Evolutionary conservation across 1,139 yeast genomes (phyloP).

Genomic region (Wickerhamomyces sp.): DNA sequence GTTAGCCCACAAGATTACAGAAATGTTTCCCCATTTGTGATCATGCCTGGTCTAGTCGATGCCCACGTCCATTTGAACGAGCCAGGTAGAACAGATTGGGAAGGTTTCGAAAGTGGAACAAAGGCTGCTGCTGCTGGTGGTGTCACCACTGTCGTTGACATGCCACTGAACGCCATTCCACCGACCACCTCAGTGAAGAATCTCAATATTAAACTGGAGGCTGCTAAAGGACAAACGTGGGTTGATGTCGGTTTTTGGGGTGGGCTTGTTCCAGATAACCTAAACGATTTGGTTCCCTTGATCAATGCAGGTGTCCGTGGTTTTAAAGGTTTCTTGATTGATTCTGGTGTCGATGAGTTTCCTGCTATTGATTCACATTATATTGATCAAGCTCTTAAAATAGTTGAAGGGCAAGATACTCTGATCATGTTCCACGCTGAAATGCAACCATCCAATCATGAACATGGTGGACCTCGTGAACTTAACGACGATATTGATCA

Average conservation of each 20-base stretch:
- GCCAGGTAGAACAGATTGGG: slow-evolving; percentile 96
- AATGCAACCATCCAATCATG: slow-evolving; percentile 49
- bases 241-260: slow-evolving; percentile 97
- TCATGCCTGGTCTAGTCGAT: slow-evolving; percentile 90
- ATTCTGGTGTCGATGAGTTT: slow-evolving; percentile 91
- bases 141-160: slow-evolving; percentile 90
- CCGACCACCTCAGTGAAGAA: slow-evolving; percentile 86
- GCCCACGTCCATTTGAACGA: slow-evolving; percentile 91
- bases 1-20: slow-evolving; percentile 38
- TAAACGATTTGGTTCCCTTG: slow-evolving; percentile 64
- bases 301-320: slow-evolving; percentile 86
- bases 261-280: slow-evolving; percentile 77
- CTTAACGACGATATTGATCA: slow-evolving; percentile 3
- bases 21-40: slow-evolving; percentile 57
- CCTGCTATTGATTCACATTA: slow-evolving; percentile 68
- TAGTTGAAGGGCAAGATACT: slow-evolving; percentile 57
- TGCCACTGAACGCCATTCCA: slow-evolving; percentile 95
- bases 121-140: slow-evolving; percentile 93
- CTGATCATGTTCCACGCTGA: slow-evolving; percentile 92
- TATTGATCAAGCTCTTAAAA: slow-evolving; percentile 59
- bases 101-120: slow-evolving; percentile 91
- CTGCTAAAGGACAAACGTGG: slow-evolving; percentile 82
- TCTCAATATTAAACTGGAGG: slow-evolving; percentile 65
- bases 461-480: slow-evolving; percentile 24
- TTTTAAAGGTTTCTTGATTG: slow-evolving; percentile 85